Conservation (phyloP, 345 rosid genomes). For the Murraya paniculata region DNA sequence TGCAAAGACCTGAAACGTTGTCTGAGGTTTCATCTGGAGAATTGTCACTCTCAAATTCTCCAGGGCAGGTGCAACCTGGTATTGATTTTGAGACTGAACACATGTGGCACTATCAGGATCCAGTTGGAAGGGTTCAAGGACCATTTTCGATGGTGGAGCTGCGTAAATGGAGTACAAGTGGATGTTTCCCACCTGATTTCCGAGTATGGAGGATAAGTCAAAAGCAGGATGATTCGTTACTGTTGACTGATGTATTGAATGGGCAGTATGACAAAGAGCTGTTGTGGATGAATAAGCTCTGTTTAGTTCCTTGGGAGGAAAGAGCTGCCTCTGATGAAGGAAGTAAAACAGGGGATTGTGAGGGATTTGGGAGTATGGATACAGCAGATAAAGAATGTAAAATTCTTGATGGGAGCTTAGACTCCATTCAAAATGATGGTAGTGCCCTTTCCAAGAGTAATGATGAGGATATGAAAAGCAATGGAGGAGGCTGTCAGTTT, state of each 20-base stretch:
- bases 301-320: conserved; percentile 20
- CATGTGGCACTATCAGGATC: conserved; percentile 88
- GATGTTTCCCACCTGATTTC: conserved; percentile 70
- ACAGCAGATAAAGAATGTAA: conserved; percentile 18
- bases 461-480: conserved; percentile 29
- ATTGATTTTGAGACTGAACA: conserved; percentile 45
- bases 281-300: conserved; percentile 15
- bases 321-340: conserved; percentile 19
- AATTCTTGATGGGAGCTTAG: conserved; percentile 26
- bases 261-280: conserved; percentile 36
- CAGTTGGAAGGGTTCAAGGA: conserved; percentile 74
- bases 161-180: conserved; percentile 66
- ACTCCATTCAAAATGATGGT: conserved; percentile 30
- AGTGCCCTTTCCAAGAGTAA: conserved; percentile 22
- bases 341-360: conserved; percentile 22
- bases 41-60: conserved; percentile 32
- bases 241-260: conserved; percentile 70
- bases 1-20: conserved; percentile 14
- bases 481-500: conserved; percentile 38
- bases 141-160: conserved; percentile 74
- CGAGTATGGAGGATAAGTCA: conserved; percentile 72
- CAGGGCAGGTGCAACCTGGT: conserved; percentile 37
- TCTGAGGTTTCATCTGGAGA: conserved; percentile 29
- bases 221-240: conserved; percentile 59
- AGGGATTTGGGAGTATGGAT: conserved; percentile 18